Evolutionary conservation across 2,329 filamentous ascomycete genomes (phyloP).

Genomic region (Colletotrichum orbiculare): DNA sequence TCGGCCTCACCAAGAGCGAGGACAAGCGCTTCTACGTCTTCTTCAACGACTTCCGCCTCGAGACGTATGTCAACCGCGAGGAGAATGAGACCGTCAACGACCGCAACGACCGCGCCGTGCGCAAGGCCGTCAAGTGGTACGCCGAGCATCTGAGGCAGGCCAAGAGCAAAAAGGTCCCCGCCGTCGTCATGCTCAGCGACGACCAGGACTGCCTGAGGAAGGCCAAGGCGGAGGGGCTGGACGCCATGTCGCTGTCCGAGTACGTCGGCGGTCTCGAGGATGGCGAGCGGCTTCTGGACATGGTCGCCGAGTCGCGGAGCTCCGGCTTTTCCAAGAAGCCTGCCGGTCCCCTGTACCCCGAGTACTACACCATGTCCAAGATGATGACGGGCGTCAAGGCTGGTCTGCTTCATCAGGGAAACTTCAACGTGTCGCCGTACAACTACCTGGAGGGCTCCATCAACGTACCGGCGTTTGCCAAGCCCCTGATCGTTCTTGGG

Average conservation of each 20-base stretch:
- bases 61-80: slow-evolving; percentile 84
- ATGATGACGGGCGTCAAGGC: slow-evolving; percentile 94
- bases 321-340: slow-evolving; percentile 72
- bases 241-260: slow-evolving; percentile 74
- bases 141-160: slow-evolving; percentile 78
- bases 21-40: slow-evolving; percentile 99
- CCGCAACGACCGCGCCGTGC: slow-evolving; percentile 91
- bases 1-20: slow-evolving; percentile 91
- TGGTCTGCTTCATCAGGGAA: slow-evolving; percentile 90
- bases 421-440: slow-evolving; percentile 96
- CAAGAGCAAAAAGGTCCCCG: slow-evolving; percentile 71
- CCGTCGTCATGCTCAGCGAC: slow-evolving; percentile 93
- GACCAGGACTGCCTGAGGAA: slow-evolving; percentile 89
- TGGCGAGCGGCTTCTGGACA: slow-evolving; percentile 86
- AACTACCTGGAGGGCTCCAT: slow-evolving; percentile 97
- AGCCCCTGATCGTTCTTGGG: slow-evolving; percentile 86
- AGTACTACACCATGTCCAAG: slow-evolving; percentile 89
- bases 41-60: slow-evolving; percentile 96
- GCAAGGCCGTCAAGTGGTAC: slow-evolving; percentile 91
- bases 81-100: slow-evolving; percentile 92
- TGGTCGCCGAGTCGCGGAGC: slow-evolving; percentile 86
- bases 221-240: slow-evolving; percentile 79
- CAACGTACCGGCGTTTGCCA: slow-evolving; percentile 89
- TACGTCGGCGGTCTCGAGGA: slow-evolving; percentile 90
- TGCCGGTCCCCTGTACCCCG: slow-evolving; percentile 81